These are phyloP conservation scores for Strobilomyces echinocephalus DNA, from an alignment of 768 basidiomycete genomes.

Conservation along the genomic window DNA sequence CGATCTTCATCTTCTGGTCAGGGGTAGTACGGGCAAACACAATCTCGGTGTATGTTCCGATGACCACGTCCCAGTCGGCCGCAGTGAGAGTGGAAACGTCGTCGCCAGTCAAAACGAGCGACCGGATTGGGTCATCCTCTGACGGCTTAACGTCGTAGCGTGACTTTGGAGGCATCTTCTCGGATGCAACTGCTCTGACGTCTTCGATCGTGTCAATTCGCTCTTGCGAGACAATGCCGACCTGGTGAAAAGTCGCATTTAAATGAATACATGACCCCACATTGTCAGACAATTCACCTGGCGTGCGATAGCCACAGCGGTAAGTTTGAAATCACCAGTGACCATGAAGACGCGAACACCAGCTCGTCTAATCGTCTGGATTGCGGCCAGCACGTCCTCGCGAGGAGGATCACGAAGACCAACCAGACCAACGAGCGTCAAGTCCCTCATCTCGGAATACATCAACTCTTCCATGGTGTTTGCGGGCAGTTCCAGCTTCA, in stretches of 20 bases:
- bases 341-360: slow-evolving; percentile 56
- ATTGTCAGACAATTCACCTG: slow-evolving; percentile 31
- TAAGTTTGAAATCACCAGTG: slow-evolving; percentile 52
- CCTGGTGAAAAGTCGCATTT: slow-evolving; percentile 19
- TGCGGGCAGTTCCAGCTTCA: slow-evolving; percentile 18
- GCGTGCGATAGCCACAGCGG: slow-evolving; percentile 48
- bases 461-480: slow-evolving; percentile 36
- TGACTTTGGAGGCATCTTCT: slow-evolving; percentile 12
- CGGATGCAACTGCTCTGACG: slow-evolving; percentile 16
- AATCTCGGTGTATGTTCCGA: slow-evolving; percentile 37
- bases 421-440: slow-evolving; percentile 47
- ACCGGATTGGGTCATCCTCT: slow-evolving; percentile 34
- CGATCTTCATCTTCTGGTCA: slow-evolving; percentile 55
- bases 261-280: background rate
- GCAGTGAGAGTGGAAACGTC: slow-evolving; percentile 35
- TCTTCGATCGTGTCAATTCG: slow-evolving; percentile 33
- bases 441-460: slow-evolving; percentile 33
- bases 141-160: slow-evolving; percentile 32
- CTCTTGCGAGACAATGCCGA: slow-evolving; percentile 41
- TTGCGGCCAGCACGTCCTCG: slow-evolving; percentile 43
- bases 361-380: slow-evolving; percentile 43
- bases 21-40: slow-evolving; percentile 55
- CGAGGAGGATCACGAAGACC: slow-evolving; percentile 60
- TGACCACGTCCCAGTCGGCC: slow-evolving; percentile 37
- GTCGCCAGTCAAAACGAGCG: slow-evolving; percentile 43